phyloP scores from a whole-genome alignment of 2,329 filamentous ascomycete genomes.

The Penicillium palitans region DNA sequence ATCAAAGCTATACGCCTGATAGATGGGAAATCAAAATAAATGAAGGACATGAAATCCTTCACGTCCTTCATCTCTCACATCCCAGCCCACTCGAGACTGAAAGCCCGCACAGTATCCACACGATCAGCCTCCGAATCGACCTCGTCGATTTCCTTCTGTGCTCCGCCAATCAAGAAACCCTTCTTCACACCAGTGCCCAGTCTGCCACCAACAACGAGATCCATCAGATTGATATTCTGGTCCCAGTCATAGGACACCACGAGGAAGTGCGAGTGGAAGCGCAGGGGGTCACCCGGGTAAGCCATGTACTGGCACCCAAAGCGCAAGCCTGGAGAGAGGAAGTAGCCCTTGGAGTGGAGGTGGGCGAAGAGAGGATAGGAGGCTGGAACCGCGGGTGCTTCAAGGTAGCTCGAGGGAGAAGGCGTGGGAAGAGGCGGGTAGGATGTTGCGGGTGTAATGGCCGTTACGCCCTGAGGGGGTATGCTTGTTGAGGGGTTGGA shows the following conservation, averaged over 20 bases:
- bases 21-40: neutral
- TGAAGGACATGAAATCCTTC: neutral
- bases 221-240: constrained; percentile 77
- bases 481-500: constrained; percentile 20
- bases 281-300: constrained; percentile 90
- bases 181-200: constrained; percentile 96
- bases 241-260: constrained; percentile 85
- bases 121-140: constrained; percentile 36
- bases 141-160: constrained; percentile 45
- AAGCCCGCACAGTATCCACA: constrained; percentile 59
- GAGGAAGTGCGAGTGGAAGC: constrained; percentile 94
- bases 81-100: constrained; percentile 90
- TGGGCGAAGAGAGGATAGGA: constrained; percentile 78
- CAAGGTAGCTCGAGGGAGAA: constrained; percentile 29
- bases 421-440: constrained; percentile 44
- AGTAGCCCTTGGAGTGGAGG: constrained; percentile 77
- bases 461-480: constrained; percentile 27
- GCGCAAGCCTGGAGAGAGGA: constrained; percentile 84
- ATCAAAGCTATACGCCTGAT: neutral
- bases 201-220: constrained; percentile 81
- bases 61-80: constrained; percentile 59
- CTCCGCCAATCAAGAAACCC: constrained; percentile 80
- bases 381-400: constrained; percentile 40
- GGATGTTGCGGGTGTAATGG: constrained; percentile 54
- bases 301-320: constrained; percentile 95